phyloP scores from a whole-genome alignment of 2,329 filamentous ascomycete genomes.

The Penicillium sp. region DNA sequence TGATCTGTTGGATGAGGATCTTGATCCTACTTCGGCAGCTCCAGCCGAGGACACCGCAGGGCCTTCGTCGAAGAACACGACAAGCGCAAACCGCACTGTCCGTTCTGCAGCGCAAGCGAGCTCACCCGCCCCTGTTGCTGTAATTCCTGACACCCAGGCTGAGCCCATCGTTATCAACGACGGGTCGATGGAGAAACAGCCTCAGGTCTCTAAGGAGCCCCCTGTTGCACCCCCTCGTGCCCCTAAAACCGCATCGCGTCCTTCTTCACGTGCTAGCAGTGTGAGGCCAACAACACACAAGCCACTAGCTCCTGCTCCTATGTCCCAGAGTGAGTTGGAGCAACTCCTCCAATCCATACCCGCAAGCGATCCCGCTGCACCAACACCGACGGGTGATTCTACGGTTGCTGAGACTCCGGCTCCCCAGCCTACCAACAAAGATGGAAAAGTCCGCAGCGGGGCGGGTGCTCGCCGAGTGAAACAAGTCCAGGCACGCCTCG shows the following conservation, averaged over 20 bases:
- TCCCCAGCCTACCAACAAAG: conserved; percentile 32
- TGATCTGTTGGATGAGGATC: conserved; percentile 69
- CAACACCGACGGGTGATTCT: conserved; percentile 49
- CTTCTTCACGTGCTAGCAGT: conserved; percentile 42
- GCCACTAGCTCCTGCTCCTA: conserved; percentile 44
- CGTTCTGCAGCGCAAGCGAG: conserved; percentile 31
- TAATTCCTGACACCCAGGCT: conserved; percentile 25
- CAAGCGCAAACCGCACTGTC: conserved; percentile 28
- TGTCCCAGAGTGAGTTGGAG: conserved; percentile 40
- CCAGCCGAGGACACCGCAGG: conserved; percentile 32
- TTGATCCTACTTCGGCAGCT: conserved; percentile 21
- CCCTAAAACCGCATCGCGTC: conserved; percentile 39
- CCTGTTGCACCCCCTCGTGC: conserved; percentile 30
- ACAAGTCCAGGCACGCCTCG: conserved; percentile 61
- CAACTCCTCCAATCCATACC: conserved; percentile 42
- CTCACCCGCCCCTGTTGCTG: conserved; percentile 33
- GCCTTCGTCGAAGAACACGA: conserved; percentile 24
- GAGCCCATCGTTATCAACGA: conserved; percentile 26
- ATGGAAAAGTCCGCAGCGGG: conserved; percentile 50
- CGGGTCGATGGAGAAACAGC: not conserved
- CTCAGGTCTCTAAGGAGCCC: conserved; percentile 23
- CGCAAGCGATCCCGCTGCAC: conserved; percentile 57
- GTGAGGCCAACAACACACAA: conserved; percentile 40
- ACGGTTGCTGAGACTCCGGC: conserved; percentile 46
- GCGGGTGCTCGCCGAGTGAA: conserved; percentile 70